Evolutionary conservation across 441 rosid species (phyloP).

Genomic region (Raphanus hybrid): DNA sequence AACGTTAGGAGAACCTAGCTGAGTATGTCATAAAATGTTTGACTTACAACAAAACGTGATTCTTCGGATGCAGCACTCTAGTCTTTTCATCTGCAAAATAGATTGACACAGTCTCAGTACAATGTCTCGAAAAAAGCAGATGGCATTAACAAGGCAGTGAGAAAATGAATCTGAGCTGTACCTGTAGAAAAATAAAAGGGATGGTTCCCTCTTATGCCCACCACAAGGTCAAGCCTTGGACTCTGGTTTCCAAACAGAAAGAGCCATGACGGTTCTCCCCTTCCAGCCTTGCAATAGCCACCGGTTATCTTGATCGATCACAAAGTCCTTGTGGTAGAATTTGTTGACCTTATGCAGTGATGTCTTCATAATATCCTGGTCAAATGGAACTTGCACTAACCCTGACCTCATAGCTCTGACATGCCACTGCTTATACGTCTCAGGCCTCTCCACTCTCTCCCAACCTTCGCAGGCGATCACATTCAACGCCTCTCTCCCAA

Average conservation of each 20-base stretch:
- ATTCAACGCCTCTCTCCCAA: conserved; percentile 86
- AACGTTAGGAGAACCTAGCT: conserved; percentile 34
- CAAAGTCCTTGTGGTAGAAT: conserved; percentile 75
- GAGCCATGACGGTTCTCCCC: conserved; percentile 72
- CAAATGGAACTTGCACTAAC: conserved; percentile 62
- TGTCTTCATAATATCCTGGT: conserved; percentile 48
- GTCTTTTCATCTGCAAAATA: conserved; percentile 33
- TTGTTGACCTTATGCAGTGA: conserved; percentile 49
- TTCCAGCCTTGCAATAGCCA: conserved; percentile 97
- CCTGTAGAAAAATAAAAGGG: conserved; percentile 9
- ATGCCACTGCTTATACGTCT: conserved; percentile 94
- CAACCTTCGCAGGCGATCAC: conserved; percentile 87
- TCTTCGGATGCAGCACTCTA: neutral
- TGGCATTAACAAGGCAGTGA: neutral
- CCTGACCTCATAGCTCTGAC: conserved; percentile 77
- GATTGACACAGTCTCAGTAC: conserved; percentile 14
- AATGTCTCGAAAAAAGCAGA: neutral
- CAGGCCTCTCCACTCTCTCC: conserved; percentile 96
- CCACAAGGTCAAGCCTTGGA: conserved; percentile 39
- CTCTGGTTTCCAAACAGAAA: conserved; percentile 78
- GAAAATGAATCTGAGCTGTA: conserved; percentile 9
- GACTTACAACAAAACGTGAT: conserved; percentile 26
- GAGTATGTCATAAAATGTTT: conserved; percentile 5
- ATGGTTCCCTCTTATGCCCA: neutral
- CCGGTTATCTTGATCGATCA: conserved; percentile 68